phyloP scores from a whole-genome alignment of 2,329 filamentous ascomycete genomes.

The Aphanocladium album region DNA sequence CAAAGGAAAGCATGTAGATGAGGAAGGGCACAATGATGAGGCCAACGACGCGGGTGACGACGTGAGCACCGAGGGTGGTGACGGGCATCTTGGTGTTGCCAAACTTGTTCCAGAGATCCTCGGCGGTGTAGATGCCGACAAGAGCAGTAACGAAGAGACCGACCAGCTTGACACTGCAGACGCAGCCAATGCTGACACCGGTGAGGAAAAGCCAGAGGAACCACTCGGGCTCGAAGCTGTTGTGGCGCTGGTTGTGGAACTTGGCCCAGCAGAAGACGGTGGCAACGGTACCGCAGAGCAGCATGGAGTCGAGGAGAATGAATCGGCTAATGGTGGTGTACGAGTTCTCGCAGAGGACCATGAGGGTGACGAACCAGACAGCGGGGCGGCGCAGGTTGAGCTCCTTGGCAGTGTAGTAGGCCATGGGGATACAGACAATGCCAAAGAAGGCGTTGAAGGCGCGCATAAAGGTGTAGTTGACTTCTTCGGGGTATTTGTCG shows the following conservation, averaged over 20 bases:
- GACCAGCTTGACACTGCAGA: conserved; percentile 98
- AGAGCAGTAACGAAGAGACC: conserved; percentile 93
- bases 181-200: conserved; percentile 92
- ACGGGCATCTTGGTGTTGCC: conserved; percentile 88
- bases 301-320: conserved; percentile 97
- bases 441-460: conserved; percentile 96
- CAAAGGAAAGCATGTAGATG: conserved; percentile 95
- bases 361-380: conserved; percentile 91
- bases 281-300: conserved; percentile 96
- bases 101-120: conserved; percentile 98
- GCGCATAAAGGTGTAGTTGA: conserved; percentile 98
- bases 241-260: conserved; percentile 82
- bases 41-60: conserved; percentile 74
- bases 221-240: conserved; percentile 88
- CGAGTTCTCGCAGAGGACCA: conserved; percentile 98
- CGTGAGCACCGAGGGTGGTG: conserved; percentile 67
- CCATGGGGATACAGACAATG: conserved; percentile 84
- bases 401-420: conserved; percentile 92
- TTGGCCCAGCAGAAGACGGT: conserved; percentile 96
- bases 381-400: conserved; percentile 79
- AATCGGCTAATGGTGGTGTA: conserved; percentile 99
- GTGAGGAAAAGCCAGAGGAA: conserved; percentile 91
- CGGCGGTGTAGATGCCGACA: conserved; percentile 90
- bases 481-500: conserved; percentile 85
- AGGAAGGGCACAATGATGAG: conserved; percentile 84